Conservation (phyloP, 2,329 filamentous ascomycete species). For the Fusarium pseudoanthophilum region DNA sequence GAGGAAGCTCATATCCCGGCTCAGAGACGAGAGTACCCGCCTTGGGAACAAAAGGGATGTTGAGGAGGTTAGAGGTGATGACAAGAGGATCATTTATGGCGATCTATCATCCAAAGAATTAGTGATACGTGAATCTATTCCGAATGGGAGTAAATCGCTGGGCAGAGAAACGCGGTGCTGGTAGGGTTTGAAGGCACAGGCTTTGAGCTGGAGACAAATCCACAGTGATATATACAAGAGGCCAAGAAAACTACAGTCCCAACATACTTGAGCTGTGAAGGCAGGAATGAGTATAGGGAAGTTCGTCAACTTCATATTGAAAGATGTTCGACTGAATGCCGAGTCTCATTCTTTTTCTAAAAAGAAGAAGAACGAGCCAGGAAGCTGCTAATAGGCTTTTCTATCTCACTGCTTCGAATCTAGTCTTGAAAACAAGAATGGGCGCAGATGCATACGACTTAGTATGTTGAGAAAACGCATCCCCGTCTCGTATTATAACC, state of each 20-base stretch:
- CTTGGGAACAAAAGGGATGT: slow-evolving; percentile 48
- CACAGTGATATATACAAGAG: neutral
- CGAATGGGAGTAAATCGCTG: neutral
- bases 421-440: neutral
- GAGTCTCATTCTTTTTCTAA: slow-evolving; percentile 24
- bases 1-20: slow-evolving; percentile 48
- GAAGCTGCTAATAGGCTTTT: neutral
- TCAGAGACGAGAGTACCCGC: slow-evolving; percentile 51
- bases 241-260: neutral
- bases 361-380: neutral
- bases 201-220: neutral
- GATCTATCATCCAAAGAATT: slow-evolving; percentile 40
- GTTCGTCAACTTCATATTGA: slow-evolving; percentile 47
- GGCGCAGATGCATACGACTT: neutral
- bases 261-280: slow-evolving; percentile 51
- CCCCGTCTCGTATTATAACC: slow-evolving; percentile 27
- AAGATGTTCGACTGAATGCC: neutral
- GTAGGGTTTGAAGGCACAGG: neutral
- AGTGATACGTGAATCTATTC: neutral
- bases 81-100: slow-evolving; percentile 49
- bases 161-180: neutral
- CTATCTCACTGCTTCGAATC: slow-evolving; percentile 4
- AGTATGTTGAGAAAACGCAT: neutral
- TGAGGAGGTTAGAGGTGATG: slow-evolving; percentile 48
- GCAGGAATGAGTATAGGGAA: slow-evolving; percentile 53